phyloP scores from a whole-genome alignment of 2,329 filamentous ascomycete genomes.

The Fusarium mangiferae region DNA sequence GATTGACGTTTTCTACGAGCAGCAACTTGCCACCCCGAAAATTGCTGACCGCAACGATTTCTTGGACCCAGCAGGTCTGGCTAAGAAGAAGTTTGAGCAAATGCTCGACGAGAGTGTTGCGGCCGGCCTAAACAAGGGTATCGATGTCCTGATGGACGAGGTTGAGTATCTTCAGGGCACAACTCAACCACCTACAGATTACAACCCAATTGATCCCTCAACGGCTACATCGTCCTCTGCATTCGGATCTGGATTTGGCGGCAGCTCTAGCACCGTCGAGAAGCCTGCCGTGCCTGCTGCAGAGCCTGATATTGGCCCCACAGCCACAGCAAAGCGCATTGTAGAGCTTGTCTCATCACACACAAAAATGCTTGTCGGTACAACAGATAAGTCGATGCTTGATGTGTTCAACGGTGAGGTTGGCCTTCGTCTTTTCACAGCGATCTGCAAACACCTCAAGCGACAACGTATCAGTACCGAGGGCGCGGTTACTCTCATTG shows the following conservation, averaged over 20 bases:
- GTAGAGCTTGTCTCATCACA: slow-evolving; percentile 89
- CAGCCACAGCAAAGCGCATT: slow-evolving; percentile 79
- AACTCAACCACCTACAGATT: slow-evolving; percentile 86
- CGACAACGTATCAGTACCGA: slow-evolving; percentile 90
- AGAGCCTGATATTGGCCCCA: slow-evolving; percentile 71
- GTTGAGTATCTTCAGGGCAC: slow-evolving; percentile 95
- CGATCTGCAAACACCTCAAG: slow-evolving; percentile 97
- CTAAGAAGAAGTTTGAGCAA: slow-evolving; percentile 98
- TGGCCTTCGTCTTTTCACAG: slow-evolving; percentile 88
- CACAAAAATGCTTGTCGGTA: slow-evolving; percentile 91
- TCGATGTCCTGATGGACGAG: slow-evolving; percentile 98
- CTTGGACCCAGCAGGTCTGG: slow-evolving; percentile 87
- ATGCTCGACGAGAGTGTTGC: slow-evolving; percentile 98
- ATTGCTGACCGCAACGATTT: slow-evolving; percentile 95
- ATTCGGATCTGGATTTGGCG: slow-evolving; percentile 26
- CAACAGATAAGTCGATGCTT: slow-evolving; percentile 96
- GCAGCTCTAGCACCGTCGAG: slow-evolving; percentile 33
- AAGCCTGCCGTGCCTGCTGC: slow-evolving; percentile 47
- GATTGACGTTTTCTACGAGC: slow-evolving; percentile 98
- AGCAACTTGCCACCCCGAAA: slow-evolving; percentile 85
- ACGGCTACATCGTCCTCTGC: slow-evolving; percentile 28
- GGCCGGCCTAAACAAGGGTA: slow-evolving; percentile 94
- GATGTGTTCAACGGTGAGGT: slow-evolving; percentile 99
- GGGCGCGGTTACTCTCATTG: slow-evolving; percentile 91
- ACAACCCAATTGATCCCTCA: slow-evolving; percentile 72